phyloP scores from a whole-genome alignment of 208 protist genomes.

The Strigomonas galati region DNA sequence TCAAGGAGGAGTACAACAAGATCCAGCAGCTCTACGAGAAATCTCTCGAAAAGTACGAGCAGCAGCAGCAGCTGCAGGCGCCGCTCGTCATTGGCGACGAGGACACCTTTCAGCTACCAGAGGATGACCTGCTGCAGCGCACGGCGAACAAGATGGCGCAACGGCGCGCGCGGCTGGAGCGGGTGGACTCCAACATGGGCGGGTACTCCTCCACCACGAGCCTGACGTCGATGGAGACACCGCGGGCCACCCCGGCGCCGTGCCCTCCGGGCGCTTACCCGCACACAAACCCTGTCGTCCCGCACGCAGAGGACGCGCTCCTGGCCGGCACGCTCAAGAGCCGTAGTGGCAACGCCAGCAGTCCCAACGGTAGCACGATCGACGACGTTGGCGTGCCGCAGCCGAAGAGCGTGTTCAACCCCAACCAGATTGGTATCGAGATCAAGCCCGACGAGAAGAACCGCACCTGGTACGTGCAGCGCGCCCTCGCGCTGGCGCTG shows the following conservation, averaged over 20 bases:
- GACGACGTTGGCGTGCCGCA: constrained; percentile 1
- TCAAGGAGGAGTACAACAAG: neutral
- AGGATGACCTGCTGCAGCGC: constrained; percentile 20
- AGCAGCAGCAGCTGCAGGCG: neutral
- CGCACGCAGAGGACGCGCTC: neutral
- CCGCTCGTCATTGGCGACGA: constrained; percentile 1
- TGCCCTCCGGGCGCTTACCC: constrained; percentile 4
- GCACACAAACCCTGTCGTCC: neutral
- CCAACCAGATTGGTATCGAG: constrained; percentile 80
- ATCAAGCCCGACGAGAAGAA: constrained; percentile 46
- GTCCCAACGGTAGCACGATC: neutral
- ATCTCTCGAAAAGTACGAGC: neutral
- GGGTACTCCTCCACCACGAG: neutral
- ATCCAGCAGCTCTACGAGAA: neutral
- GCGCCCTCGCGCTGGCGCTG: constrained; percentile 50
- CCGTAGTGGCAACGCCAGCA: neutral
- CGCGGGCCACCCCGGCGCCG: neutral
- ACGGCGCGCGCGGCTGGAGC: constrained; percentile 33
- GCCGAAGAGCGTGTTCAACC: constrained; percentile 34
- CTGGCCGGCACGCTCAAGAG: neutral
- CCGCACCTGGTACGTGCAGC: constrained; percentile 67
- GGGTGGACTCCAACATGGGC: constrained; percentile 18
- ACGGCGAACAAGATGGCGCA: constrained; percentile 28
- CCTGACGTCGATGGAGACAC: neutral
- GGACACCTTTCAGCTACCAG: constrained; percentile 5